Evolutionary conservation across 441 rosid genomes (phyloP).

Genomic region (Breynia disticha): DNA sequence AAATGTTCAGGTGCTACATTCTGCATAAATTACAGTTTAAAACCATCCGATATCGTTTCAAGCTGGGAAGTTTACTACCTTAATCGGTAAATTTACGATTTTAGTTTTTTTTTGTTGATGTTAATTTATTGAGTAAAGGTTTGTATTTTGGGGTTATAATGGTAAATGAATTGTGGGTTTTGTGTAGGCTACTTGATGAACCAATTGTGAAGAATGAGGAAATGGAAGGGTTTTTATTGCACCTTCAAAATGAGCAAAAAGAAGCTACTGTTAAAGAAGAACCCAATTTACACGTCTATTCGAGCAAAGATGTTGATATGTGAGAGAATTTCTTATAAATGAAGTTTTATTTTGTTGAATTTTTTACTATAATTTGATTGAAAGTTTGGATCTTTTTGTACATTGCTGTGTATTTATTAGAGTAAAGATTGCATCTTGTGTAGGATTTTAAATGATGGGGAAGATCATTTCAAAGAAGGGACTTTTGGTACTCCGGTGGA

Average conservation of each 20-base stretch:
- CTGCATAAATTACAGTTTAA: slow-evolving; percentile 63
- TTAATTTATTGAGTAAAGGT: not conserved
- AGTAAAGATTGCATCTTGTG: not conserved
- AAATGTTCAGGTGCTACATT: slow-evolving; percentile 51
- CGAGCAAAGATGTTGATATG: slow-evolving; percentile 88
- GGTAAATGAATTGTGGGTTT: slow-evolving; percentile 6
- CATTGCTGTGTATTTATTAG: not conserved
- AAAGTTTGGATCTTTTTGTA: not conserved
- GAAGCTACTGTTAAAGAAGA: slow-evolving; percentile 54
- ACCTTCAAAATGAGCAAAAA: slow-evolving; percentile 79
- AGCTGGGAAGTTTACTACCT: slow-evolving; percentile 88
- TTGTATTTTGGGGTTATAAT: not conserved
- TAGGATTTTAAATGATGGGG: slow-evolving; percentile 65
- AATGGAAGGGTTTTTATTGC: slow-evolving; percentile 78
- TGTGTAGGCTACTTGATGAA: slow-evolving; percentile 52
- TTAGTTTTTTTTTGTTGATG: no score
- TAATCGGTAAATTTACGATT: slow-evolving; percentile 43
- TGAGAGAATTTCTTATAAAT: slow-evolving; percentile 31
- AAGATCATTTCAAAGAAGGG: slow-evolving; percentile 44
- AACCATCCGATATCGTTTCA: slow-evolving; percentile 71
- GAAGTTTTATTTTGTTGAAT: not conserved
- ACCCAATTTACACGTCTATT: slow-evolving; percentile 59
- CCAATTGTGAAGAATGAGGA: slow-evolving; percentile 55
- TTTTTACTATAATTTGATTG: not conserved
- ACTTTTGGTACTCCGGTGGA: slow-evolving; percentile 64